phyloP scores from a whole-genome alignment of 2,329 filamentous ascomycete species.

The Coniochaeta sp. region DNA sequence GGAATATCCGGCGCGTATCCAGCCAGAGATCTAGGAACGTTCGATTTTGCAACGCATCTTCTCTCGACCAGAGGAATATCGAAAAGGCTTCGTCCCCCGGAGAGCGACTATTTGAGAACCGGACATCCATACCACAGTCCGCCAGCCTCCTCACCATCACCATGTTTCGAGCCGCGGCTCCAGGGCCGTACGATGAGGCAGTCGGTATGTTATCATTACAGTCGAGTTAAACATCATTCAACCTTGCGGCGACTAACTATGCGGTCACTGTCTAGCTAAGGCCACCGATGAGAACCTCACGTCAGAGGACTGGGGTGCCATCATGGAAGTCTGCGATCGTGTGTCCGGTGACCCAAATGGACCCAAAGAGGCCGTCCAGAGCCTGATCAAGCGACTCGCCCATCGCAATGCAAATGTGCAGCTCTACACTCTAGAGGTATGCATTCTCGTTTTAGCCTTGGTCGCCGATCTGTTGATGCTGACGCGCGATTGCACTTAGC shows the following conservation, averaged over 20 bases:
- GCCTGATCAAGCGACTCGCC: conserved; percentile 84
- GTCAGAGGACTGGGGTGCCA: conserved; percentile 63
- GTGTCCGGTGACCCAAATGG: conserved; percentile 46
- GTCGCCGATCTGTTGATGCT: neutral
- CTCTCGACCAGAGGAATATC: neutral
- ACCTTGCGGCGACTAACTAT: conserved; percentile 3
- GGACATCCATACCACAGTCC: neutral
- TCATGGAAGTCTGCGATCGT: conserved; percentile 57
- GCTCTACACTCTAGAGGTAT: conserved; percentile 82
- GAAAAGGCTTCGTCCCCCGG: neutral
- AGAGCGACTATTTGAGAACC: neutral
- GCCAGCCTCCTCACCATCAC: conserved; percentile 13
- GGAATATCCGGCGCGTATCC: neutral
- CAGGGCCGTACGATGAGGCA: conserved; percentile 50
- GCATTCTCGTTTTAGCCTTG: conserved; percentile 9
- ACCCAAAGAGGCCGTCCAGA: conserved; percentile 77
- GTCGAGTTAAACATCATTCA: conserved; percentile 1
- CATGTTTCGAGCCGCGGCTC: conserved; percentile 53
- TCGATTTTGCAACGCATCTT: neutral
- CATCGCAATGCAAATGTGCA: conserved; percentile 95
- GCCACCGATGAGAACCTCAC: conserved; percentile 98
- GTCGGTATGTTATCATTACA: conserved; percentile 38
- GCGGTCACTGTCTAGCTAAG: conserved; percentile 38
- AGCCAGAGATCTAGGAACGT: neutral
- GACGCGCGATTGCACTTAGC: conserved; percentile 34